A percentile compares a stretch with the other conserved stretches of the same genome.
These are phyloP conservation scores for Trichothecium sympodiale DNA, from an alignment of 2,329 filamentous ascomycete species.

Conservation along the genomic window DNA sequence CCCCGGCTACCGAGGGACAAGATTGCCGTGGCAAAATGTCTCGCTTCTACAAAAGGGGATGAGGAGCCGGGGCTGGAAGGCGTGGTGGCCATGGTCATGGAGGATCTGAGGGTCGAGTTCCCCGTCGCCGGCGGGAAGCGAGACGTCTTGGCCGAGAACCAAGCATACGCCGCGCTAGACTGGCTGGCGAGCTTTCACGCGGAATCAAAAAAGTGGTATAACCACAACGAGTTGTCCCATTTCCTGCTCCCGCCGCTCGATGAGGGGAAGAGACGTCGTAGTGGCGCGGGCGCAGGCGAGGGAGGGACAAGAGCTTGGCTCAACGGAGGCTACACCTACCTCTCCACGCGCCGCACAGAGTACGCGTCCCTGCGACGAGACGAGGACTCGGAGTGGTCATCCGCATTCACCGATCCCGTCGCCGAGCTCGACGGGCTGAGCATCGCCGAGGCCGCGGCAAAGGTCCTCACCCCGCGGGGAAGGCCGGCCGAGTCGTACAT, in stretches of 20 bases:
- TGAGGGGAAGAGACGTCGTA: constrained; percentile 27
- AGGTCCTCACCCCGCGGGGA: constrained; percentile 34
- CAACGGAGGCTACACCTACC: constrained; percentile 59
- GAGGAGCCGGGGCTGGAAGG: constrained; percentile 14
- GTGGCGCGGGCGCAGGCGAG: constrained; percentile 5
- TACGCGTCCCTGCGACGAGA: constrained; percentile 36
- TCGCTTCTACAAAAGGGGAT: constrained; percentile 27
- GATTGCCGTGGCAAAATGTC: constrained; percentile 37
- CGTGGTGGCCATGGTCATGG: constrained; percentile 44
- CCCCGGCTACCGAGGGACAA: constrained; percentile 27
- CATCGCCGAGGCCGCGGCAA: constrained; percentile 41
- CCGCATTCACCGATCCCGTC: constrained; percentile 29
- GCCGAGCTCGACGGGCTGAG: constrained; percentile 13
- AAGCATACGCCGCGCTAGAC: constrained; percentile 43
- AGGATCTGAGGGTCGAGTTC: constrained; percentile 40
- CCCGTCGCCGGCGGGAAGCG: constrained; percentile 46
- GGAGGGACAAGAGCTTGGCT: constrained; percentile 36
- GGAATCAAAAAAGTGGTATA: constrained; percentile 32
- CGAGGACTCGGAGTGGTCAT: constrained; percentile 41
- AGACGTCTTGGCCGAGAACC: constrained; percentile 28
- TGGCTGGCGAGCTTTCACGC: constrained; percentile 55
- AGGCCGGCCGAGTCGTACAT: constrained; percentile 43
- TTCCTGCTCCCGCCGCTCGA: constrained; percentile 44
- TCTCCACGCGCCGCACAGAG: constrained; percentile 49
- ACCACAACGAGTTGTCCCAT: constrained; percentile 15